Evolutionary conservation across 805 yeast genomes (phyloP).

Genomic region (Ogataea naganishii): DNA sequence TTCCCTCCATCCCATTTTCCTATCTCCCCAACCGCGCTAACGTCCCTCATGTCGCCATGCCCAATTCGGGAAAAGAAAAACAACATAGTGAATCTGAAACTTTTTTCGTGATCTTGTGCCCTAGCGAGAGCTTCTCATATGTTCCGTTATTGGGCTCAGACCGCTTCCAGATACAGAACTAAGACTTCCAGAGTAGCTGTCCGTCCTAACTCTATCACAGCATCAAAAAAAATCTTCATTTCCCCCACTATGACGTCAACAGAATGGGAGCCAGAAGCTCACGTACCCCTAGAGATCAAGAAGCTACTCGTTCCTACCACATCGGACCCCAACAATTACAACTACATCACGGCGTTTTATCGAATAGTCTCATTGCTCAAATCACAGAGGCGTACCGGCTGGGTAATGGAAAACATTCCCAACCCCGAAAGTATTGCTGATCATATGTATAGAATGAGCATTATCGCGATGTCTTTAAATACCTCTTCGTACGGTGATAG

Average conservation of each 20-base stretch:
- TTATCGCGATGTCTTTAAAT: conserved; percentile 65
- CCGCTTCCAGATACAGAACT: background rate
- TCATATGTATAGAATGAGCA: conserved; percentile 93
- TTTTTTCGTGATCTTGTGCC: no score
- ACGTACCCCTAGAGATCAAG: conserved; percentile 30
- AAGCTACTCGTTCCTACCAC: conserved; percentile 16
- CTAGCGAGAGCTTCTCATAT: no score
- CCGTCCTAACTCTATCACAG: background rate
- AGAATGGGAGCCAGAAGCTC: conserved; percentile 37
- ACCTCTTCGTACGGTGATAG: conserved; percentile 9
- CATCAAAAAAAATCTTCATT: no score
- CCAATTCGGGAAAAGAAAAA: no score
- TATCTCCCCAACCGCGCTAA: no score
- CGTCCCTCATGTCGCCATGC: no score
- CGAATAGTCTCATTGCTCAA: conserved; percentile 69
- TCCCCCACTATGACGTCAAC: conserved; percentile 9
- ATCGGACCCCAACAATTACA: conserved; percentile 10
- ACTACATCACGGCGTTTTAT: conserved; percentile 25
- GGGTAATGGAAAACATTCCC: conserved; percentile 64
- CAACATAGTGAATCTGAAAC: no score
- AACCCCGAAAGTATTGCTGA: conserved; percentile 74
- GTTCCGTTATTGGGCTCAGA: no score
- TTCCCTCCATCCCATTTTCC: no score
- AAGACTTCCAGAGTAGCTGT: conserved; percentile 3
- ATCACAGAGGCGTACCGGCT: conserved; percentile 83